Percentiles rank a stretch among this genome's conserved stretches.
Evolutionary conservation across 805 yeast genomes (phyloP).

Genomic region (Myxozyma mucilagina): DNA sequence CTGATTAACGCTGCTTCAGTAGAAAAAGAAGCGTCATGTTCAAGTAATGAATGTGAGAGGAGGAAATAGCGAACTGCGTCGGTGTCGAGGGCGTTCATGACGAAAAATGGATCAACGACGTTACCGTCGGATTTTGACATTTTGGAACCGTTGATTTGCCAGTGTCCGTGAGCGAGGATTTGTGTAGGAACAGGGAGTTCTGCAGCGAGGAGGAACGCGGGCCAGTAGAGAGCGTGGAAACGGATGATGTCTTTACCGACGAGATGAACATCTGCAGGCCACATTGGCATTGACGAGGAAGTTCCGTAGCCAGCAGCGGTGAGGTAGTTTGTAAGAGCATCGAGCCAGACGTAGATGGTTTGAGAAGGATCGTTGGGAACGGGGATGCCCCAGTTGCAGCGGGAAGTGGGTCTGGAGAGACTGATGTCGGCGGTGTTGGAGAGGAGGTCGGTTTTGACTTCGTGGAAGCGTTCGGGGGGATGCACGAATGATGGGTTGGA

Average conservation of each 20-base stretch:
- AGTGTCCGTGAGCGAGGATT: slow-evolving; percentile 88
- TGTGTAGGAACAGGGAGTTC: slow-evolving; percentile 66
- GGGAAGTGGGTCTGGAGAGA: slow-evolving; percentile 76
- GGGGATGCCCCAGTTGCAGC: slow-evolving; percentile 85
- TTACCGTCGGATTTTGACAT: slow-evolving; percentile 94
- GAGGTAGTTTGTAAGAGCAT: slow-evolving; percentile 83
- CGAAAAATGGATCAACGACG: slow-evolving; percentile 85
- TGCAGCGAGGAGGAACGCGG: slow-evolving; percentile 84
- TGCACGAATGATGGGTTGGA: slow-evolving; percentile 59
- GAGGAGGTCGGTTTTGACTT: slow-evolving; percentile 58
- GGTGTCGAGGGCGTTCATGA: slow-evolving; percentile 63
- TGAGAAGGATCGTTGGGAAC: slow-evolving; percentile 82
- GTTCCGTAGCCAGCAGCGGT: slow-evolving; percentile 68
- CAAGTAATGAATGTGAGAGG: slow-evolving; percentile 71
- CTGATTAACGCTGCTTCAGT: slow-evolving; percentile 54
- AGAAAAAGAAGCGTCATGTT: slow-evolving; percentile 76
- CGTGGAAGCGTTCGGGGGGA: slow-evolving; percentile 59
- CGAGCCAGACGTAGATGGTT: slow-evolving; percentile 93
- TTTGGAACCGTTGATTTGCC: slow-evolving; percentile 85
- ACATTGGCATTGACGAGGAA: slow-evolving; percentile 38
- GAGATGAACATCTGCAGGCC: slow-evolving; percentile 74
- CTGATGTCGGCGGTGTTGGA: slow-evolving; percentile 65
- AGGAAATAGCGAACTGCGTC: slow-evolving; percentile 66
- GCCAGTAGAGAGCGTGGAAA: slow-evolving; percentile 95
- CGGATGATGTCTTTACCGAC: slow-evolving; percentile 89